These are phyloP conservation scores for Kwoniella shivajii DNA, from an alignment of 1,284 basidiomycete genomes.

Conservation along the genomic window DNA sequence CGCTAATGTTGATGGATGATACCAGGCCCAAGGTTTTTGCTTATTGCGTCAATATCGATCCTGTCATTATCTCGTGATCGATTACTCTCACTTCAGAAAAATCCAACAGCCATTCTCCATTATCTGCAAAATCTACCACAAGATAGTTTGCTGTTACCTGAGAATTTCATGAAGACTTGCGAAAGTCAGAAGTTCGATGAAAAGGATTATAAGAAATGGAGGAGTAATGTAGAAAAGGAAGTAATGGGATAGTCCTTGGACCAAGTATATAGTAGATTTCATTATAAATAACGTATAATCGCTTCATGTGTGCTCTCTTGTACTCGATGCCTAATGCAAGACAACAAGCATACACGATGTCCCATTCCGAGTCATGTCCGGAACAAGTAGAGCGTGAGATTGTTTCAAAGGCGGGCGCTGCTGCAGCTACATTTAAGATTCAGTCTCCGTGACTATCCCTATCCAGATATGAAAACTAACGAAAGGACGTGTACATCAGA, in stretches of 20 bases:
- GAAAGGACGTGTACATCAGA: no score
- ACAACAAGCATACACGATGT: no score
- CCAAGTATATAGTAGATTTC: no score
- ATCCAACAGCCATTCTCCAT: conserved; percentile 27
- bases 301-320: no score
- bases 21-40: conserved; percentile 74
- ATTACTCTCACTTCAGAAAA: conserved; percentile 35
- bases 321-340: no score
- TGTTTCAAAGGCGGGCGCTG: no score
- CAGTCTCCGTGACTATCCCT: no score
- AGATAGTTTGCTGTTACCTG: conserved; percentile 48
- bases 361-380: no score
- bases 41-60: conserved; percentile 76
- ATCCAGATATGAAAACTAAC: no score
- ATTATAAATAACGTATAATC: no score
- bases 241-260: conserved; percentile 21
- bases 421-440: no score
- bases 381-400: no score
- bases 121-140: conserved; percentile 48
- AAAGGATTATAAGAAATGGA: conserved; percentile 46
- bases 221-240: conserved; percentile 42
- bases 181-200: conserved; percentile 49
- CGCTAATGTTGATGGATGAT: neutral
- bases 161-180: conserved; percentile 47
- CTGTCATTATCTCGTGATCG: conserved; percentile 54